phyloP scores from a whole-genome alignment of 495 filamentous ascomycete species.

The Aspergillus saccharolyticus region DNA sequence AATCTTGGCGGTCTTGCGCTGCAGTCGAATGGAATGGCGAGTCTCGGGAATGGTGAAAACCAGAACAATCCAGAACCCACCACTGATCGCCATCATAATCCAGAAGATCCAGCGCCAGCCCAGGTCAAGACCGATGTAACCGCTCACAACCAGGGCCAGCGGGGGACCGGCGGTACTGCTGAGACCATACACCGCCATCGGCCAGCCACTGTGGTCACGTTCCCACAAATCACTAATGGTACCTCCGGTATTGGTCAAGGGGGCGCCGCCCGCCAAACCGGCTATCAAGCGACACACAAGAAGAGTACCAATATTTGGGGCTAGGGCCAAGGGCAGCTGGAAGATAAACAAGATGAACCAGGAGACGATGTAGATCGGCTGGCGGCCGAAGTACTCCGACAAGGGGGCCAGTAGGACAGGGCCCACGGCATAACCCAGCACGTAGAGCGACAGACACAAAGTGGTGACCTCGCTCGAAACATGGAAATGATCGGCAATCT shows the following conservation, averaged over 20 bases:
- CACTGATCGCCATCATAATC: constrained; percentile 44
- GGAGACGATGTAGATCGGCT: constrained; percentile 50
- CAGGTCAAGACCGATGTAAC: constrained; percentile 35
- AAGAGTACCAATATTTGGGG: constrained; percentile 48
- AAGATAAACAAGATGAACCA: constrained; percentile 58
- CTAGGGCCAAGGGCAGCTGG: constrained; percentile 54
- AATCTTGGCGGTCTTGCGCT: constrained; percentile 45
- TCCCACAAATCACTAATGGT: constrained; percentile 39
- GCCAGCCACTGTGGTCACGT: constrained; percentile 49
- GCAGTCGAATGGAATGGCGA: constrained; percentile 45
- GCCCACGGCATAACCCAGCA: constrained; percentile 49
- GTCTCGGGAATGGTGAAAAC: constrained; percentile 41
- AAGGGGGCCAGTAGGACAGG: constrained; percentile 58
- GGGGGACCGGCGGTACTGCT: constrained; percentile 38
- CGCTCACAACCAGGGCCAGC: constrained; percentile 38
- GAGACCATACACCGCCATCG: constrained; percentile 53
- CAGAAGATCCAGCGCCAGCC: constrained; percentile 42
- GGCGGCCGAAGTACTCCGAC: constrained; percentile 60
- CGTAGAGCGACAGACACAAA: constrained; percentile 48
- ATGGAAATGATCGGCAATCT: constrained; percentile 35
- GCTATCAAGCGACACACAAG: constrained; percentile 54
- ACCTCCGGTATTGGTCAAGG: constrained; percentile 45
- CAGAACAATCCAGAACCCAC: constrained; percentile 37
- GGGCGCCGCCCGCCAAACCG: constrained; percentile 49
- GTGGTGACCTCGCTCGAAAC: constrained; percentile 41